Base-by-base conservation (phyloP, 768 basidiomycete species). In the Lentinus tigrinus region DNA sequence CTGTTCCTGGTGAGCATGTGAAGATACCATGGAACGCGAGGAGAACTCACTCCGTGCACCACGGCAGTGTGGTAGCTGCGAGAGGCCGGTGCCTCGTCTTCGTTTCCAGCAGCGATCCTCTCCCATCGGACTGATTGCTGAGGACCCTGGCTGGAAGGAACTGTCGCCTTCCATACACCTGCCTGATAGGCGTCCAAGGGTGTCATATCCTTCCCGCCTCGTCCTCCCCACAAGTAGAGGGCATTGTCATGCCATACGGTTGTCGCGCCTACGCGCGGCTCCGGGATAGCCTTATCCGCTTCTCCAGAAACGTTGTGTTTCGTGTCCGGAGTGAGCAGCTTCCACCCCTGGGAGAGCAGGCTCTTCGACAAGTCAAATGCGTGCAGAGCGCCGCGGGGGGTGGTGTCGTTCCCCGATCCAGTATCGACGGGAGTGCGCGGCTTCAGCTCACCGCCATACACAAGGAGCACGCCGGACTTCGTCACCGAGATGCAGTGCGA, bases 161-260 rank as follows among this genome's bases (percentile, higher is more conserved):
- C 26, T 0, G 55, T 49, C 7, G 60, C 55, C 51, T 50, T 52
- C 64, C 44, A 47, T 47, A 65, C 34, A 24, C 65, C 65, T 14
- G 46, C 23, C 47, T 73, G 67, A 37, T 63, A 56, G 2, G 23
- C 53, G 9, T 65, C 64, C 17, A 79, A 65, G 3, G 76, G 75
- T 0, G 69, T 66, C 76, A 75, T 74, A 24, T 72, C 71, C 16
- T 67, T 62, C 2, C 77, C 79, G 1, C 77, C 77, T 17, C 80
- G 72, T 3, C 80, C 79, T 3, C 79, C 79, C 74, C 78, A 82
- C 43, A 79, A 47, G 60, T 78, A 65, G 17, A 65, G n/a, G n/a
- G 51, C 43, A 14, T 52, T 52, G 23, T 52, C 54, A 16, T 54
- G 40, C 54, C 52, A 53, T 1, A 65, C 57, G 21, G 57, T 48